Base-by-base conservation (phyloP, 2,329 filamentous ascomycete genomes). In the Phialemoniopsis sp. region DNA sequence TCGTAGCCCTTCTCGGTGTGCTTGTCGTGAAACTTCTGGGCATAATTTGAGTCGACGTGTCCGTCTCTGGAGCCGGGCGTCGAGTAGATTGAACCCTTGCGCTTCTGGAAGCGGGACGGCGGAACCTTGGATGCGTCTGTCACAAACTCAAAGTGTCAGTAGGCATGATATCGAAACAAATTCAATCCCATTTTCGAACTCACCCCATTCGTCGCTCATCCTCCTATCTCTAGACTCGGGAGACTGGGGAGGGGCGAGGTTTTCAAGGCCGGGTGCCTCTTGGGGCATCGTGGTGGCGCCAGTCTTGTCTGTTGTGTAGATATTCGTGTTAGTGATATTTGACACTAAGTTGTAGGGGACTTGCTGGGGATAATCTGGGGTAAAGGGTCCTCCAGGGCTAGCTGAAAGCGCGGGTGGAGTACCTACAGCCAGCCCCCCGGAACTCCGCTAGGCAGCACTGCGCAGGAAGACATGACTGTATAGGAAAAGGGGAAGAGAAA, bases 41-140 rank as follows among this genome's bases (percentile, higher is more conserved):
- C 70, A 39, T 75, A 73, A 55, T 79, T 80, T 42, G 66, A 69
- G 51, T 78, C 74, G 37, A 84, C 65, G 54, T 83, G 78, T 14
- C 79, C 80, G 57, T 85, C 82, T 42, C 80, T 73, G 17, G 77
- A 82, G 51, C 67, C 67, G 3, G 78, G 80, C 8, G 82, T 85
- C 34, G 79, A 76, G 56, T 80, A 83, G 59, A 85, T 82, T 54
- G 77, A 83, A 40, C 81, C 81, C 60, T 82, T 79, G 53, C 78
- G 76, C 63, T 82, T 82, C 60, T 85, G 81, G 64, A 86, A 85
- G 34, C 78, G 77, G 46, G 74, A 80, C 9, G 81, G 81, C 2
- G 78, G 78, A 0, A 82, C 80, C 60, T 85, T 85, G 49, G 76
- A 72, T 4, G 81, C 81, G 59, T 85, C 80, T 79, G 36, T 43